Percentiles rank a stretch among this genome's conserved stretches.
phyloP scores from a whole-genome alignment of 768 basidiomycete species.

The Calocybe cyanea region DNA sequence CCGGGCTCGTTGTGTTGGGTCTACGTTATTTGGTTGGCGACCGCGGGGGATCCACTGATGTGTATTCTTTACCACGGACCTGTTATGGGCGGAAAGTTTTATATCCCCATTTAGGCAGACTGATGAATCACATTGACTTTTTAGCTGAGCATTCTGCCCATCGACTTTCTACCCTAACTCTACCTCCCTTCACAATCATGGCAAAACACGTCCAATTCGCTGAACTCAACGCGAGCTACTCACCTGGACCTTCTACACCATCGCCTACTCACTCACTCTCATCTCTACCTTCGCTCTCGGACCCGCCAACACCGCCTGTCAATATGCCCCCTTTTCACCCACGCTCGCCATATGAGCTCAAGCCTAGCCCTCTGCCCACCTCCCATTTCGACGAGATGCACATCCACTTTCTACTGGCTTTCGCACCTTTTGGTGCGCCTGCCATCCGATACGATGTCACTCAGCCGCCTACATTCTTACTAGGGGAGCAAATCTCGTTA shows the following conservation, averaged over 20 bases:
- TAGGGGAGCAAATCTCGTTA: conserved; percentile 19
- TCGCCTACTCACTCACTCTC: conserved; percentile 34
- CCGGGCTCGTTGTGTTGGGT: background rate
- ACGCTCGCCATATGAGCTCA: conserved; percentile 16
- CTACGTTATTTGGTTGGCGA: background rate
- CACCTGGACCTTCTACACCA: conserved; percentile 28
- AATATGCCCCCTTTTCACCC: conserved; percentile 27
- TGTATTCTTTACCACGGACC: background rate
- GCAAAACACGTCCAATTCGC: conserved; percentile 42
- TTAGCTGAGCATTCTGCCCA: conserved; percentile 5
- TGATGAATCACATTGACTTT: conserved; percentile 7
- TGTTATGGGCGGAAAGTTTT: background rate
- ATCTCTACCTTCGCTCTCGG: conserved; percentile 33
- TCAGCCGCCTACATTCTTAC: conserved; percentile 25
- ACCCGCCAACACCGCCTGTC: conserved; percentile 31
- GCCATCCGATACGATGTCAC: conserved; percentile 36
- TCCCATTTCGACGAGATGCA: conserved; percentile 27
- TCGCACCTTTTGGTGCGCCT: conserved; percentile 27
- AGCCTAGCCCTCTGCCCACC: conserved; percentile 21
- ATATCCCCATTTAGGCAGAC: conserved; percentile 12
- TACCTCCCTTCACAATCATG: conserved; percentile 19
- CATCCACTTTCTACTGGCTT: conserved; percentile 41
- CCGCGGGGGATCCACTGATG: background rate
- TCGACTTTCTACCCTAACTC: conserved; percentile 10
- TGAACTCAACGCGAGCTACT: conserved; percentile 32